A percentile compares a stretch with the other conserved stretches of the same genome.
Evolutionary conservation across 768 basidiomycete species (phyloP).

Genomic region (Serendipita sp.): DNA sequence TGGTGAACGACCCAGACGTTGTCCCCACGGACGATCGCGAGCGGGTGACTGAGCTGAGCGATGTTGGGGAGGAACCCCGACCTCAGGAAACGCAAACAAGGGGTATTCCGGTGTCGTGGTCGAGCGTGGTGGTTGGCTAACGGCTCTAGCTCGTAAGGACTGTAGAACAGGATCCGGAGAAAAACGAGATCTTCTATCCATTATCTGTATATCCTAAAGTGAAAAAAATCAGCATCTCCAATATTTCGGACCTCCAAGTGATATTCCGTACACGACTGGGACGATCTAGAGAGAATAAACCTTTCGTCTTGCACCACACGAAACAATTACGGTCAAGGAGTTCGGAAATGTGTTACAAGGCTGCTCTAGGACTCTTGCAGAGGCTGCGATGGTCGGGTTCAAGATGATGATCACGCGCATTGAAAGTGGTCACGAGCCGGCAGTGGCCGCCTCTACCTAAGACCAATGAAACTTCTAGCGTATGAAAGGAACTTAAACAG

Average conservation of each 20-base stretch:
- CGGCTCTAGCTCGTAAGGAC: neutral
- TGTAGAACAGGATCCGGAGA: constrained; percentile 3
- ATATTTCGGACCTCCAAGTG: too few species aligned
- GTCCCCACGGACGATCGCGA: constrained; percentile 5
- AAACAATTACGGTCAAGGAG: too few species aligned
- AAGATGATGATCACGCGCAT: neutral
- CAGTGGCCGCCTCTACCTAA: neutral
- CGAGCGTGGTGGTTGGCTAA: constrained; percentile 1
- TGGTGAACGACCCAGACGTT: neutral
- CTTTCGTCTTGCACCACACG: too few species aligned
- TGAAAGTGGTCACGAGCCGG: neutral
- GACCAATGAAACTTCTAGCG: too few species aligned
- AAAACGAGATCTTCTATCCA: constrained; percentile 3
- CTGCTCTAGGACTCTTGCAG: too few species aligned
- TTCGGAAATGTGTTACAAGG: too few species aligned
- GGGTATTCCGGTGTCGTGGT: neutral
- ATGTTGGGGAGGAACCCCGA: neutral
- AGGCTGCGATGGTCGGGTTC: neutral
- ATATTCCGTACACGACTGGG: too few species aligned
- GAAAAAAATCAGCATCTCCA: too few species aligned
- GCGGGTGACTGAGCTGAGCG: neutral
- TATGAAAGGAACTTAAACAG: neutral
- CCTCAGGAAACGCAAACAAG: constrained; percentile 1
- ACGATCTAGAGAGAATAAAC: too few species aligned
- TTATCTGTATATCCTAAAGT: neutral